These are phyloP conservation scores for Singerocomus inundabilis DNA, from an alignment of 1,284 basidiomycete genomes.

Conservation along the genomic window DNA sequence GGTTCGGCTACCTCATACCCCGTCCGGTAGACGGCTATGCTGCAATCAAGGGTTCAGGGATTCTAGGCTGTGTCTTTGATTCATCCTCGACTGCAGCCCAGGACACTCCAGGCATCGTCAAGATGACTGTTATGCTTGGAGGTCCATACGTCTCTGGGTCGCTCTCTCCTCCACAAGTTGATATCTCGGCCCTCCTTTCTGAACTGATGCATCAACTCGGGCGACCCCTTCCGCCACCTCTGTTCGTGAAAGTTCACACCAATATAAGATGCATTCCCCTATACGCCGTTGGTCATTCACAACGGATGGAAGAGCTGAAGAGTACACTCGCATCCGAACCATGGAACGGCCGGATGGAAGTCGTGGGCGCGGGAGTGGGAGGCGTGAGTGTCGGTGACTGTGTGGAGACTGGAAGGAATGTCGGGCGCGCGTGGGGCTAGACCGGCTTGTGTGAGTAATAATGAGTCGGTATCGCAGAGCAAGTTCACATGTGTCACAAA, in stretches of 20 bases:
- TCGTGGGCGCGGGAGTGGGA: slow-evolving; percentile 84
- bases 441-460: slow-evolving; percentile 21
- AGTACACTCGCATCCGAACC: slow-evolving; percentile 40
- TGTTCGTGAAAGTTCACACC: slow-evolving; percentile 53
- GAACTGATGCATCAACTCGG: slow-evolving; percentile 55
- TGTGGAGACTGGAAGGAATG: slow-evolving; percentile 67
- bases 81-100: slow-evolving; percentile 72
- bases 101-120: slow-evolving; percentile 52
- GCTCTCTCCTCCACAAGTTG: slow-evolving; percentile 12
- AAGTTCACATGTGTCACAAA: slow-evolving; percentile 16
- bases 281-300: slow-evolving; percentile 70
- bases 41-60: slow-evolving; percentile 43
- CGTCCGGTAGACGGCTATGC: slow-evolving; percentile 57
- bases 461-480: not conserved
- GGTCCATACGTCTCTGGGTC: slow-evolving; percentile 51
- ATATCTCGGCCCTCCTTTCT: slow-evolving; percentile 32
- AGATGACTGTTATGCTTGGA: slow-evolving; percentile 91
- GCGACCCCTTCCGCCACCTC: slow-evolving; percentile 53
- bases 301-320: slow-evolving; percentile 65
- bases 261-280: slow-evolving; percentile 84
- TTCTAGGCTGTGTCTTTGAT: slow-evolving; percentile 86
- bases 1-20: slow-evolving; percentile 94
- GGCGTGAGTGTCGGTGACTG: slow-evolving; percentile 93
- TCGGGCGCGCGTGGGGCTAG: slow-evolving; percentile 43
- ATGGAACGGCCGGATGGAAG: slow-evolving; percentile 63